Percentiles rank a stretch among this genome's conserved stretches.
These are phyloP conservation scores for Fusarium dimerum DNA, from an alignment of 2,329 filamentous ascomycete species.

Conservation along the genomic window DNA sequence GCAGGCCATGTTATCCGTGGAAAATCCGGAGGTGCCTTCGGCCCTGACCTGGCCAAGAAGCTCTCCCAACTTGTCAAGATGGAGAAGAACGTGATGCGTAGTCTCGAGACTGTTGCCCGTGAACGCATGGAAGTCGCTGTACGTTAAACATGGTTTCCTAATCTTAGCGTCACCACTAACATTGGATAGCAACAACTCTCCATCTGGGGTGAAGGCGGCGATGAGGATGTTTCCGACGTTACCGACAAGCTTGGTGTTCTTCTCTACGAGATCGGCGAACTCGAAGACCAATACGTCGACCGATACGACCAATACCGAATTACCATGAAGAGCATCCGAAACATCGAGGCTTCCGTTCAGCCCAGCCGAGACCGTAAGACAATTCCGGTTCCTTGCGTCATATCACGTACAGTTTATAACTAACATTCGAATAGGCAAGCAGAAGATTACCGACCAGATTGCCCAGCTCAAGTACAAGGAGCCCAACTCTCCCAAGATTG, in stretches of 20 bases:
- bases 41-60: slow-evolving; percentile 93
- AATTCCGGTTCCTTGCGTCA: too few relatives aligned
- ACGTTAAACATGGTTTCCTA: slow-evolving; percentile 44
- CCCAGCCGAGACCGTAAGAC: slow-evolving; percentile 90
- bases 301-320: slow-evolving; percentile 99
- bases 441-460: slow-evolving; percentile 99
- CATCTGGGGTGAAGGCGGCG: slow-evolving; percentile 92
- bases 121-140: slow-evolving; percentile 99
- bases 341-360: slow-evolving; percentile 98
- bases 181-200: slow-evolving; percentile 87
- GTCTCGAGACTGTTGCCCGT: slow-evolving; percentile 89
- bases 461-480: slow-evolving; percentile 99
- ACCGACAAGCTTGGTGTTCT: slow-evolving; percentile 98
- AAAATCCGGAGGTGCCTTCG: slow-evolving; percentile 74
- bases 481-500: slow-evolving; percentile 95
- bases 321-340: slow-evolving; percentile 98
- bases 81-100: slow-evolving; percentile 99
- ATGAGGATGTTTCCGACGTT: slow-evolving; percentile 97
- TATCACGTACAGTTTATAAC: not conserved
- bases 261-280: slow-evolving; percentile 96
- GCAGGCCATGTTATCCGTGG: slow-evolving; percentile 68
- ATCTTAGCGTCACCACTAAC: slow-evolving; percentile 9
- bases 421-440: slow-evolving; percentile 68
- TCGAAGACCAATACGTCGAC: slow-evolving; percentile 98
- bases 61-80: slow-evolving; percentile 98